Base-by-base conservation (phyloP, 2,329 filamentous ascomycete genomes). In the Beauveria sp. region DNA sequence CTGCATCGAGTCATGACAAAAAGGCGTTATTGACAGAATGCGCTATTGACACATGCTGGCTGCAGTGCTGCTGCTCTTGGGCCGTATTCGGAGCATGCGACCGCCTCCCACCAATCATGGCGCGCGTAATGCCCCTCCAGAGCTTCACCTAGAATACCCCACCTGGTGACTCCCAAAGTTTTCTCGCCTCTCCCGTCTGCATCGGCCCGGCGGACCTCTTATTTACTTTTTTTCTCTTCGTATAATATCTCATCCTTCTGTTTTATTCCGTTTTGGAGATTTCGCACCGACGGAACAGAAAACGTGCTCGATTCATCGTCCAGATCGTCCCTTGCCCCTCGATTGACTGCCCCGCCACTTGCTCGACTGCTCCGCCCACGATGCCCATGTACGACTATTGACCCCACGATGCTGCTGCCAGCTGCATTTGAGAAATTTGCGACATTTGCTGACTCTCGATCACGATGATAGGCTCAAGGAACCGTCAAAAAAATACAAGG, bases 401-500 rank as follows among this genome's bases (percentile, higher is more conserved):
- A 49, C 28, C 45, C 30, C 54, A 43, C 38, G 51, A 54, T 43
- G 22, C 38, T 54, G 51, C 22, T n/a, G 28, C 38, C 34, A 38
- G 6, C 12, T 38, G 54, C 54, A 5, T 46, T 46, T 55, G 54
- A 47, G n/a, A 16, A 22, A 12, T 16, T 34, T 4, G 30, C 16
- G n/a, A 34, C 5, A 14, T 26, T 14, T 12, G 55, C 55, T 58
- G 26, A 52, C 38, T 28, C 18, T 40, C 24, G 5, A 18, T 3
- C 20, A 26, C 45, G 5, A n/a, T 40, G 9, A 38, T 40, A 63
- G 84, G 87, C 87, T 92, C 74, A 84, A 88, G 70, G 86, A 91
- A 68, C 88, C 89, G 46, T 91, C 83, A 67, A 87, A 81, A 68
- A 93, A 93, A 75, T 93, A 93, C 80, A 86, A 83, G 74, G 78